A percentile compares a stretch with the other conserved stretches of the same genome.
These are phyloP conservation scores for Lupinus albus DNA, from an alignment of 306 rosid genomes.

Conservation along the genomic window DNA sequence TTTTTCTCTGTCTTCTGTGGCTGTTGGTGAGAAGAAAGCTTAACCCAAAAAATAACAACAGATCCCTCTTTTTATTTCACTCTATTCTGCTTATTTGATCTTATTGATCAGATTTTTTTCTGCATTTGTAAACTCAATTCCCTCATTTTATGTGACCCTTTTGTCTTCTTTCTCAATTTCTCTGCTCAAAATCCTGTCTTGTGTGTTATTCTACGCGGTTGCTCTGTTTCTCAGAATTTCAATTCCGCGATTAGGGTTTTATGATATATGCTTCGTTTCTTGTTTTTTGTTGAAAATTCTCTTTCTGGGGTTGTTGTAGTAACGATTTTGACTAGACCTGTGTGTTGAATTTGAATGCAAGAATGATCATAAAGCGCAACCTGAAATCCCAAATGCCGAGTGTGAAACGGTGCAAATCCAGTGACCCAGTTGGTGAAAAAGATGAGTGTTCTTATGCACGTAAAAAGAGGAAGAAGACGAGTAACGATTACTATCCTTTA, in stretches of 20 bases:
- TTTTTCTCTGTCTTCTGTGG: constrained; percentile 47
- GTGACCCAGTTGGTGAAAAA: constrained; percentile 69
- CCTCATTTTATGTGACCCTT: constrained; percentile 31
- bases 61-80: constrained; percentile 68
- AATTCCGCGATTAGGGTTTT: constrained; percentile 74
- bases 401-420: constrained; percentile 77
- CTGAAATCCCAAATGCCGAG: constrained; percentile 98
- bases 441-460: constrained; percentile 63
- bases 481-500: constrained; percentile 73
- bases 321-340: constrained; percentile 38
- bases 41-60: constrained; percentile 32
- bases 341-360: constrained; percentile 45
- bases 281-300: constrained; percentile 21
- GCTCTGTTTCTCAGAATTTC: constrained; percentile 66
- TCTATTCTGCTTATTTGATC: constrained; percentile 51
- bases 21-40: constrained; percentile 48
- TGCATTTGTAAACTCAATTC: constrained; percentile 47
- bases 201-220: constrained; percentile 37
- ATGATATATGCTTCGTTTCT: constrained; percentile 30
- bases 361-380: constrained; percentile 91
- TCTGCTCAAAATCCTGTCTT: constrained; percentile 12
- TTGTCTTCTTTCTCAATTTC: background rate
- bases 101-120: constrained; percentile 39
- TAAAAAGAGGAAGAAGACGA: constrained; percentile 73
- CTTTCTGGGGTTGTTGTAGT: constrained; percentile 28